These are phyloP conservation scores for Tolypocladium cylindrosporum DNA, from an alignment of 2,329 filamentous ascomycete genomes.

Conservation along the genomic window DNA sequence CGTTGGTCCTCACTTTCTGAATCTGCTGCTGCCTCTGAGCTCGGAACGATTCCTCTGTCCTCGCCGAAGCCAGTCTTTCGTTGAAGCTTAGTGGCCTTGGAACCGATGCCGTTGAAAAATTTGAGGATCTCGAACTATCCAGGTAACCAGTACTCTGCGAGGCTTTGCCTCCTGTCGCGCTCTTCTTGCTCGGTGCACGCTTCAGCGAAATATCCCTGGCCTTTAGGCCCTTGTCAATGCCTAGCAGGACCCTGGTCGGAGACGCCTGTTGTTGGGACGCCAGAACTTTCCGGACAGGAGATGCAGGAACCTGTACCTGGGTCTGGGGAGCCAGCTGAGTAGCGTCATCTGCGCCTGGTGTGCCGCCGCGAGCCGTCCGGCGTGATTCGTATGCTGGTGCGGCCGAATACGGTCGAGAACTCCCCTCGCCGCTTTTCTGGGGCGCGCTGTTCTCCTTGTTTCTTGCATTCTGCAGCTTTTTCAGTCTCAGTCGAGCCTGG, in stretches of 20 bases:
- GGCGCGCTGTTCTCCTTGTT: constrained; percentile 8
- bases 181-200: constrained; percentile 46
- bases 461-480: constrained; percentile 62
- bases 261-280: constrained; percentile 51
- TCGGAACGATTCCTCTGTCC: constrained; percentile 41
- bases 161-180: constrained; percentile 9
- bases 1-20: constrained; percentile 39
- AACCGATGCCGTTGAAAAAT: constrained; percentile 11
- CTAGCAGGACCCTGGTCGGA: constrained; percentile 68
- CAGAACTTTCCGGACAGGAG: constrained; percentile 54
- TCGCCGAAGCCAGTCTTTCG: constrained; percentile 69
- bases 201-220: constrained; percentile 79
- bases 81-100: constrained; percentile 57
- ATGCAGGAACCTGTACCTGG: constrained; percentile 63
- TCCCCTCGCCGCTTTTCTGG: constrained; percentile 11
- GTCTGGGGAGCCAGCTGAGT: constrained; percentile 12
- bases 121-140: constrained; percentile 31
- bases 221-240: constrained; percentile 80
- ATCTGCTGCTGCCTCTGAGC: constrained; percentile 42
- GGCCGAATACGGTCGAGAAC: constrained; percentile 8
- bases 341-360: constrained; percentile 13
- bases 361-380: constrained; percentile 15
- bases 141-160: constrained; percentile 28
- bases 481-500: constrained; percentile 76
- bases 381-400: constrained; percentile 10